Evolutionary conservation across 306 rosid species (phyloP).

Genomic region (Nissolia schottii): DNA sequence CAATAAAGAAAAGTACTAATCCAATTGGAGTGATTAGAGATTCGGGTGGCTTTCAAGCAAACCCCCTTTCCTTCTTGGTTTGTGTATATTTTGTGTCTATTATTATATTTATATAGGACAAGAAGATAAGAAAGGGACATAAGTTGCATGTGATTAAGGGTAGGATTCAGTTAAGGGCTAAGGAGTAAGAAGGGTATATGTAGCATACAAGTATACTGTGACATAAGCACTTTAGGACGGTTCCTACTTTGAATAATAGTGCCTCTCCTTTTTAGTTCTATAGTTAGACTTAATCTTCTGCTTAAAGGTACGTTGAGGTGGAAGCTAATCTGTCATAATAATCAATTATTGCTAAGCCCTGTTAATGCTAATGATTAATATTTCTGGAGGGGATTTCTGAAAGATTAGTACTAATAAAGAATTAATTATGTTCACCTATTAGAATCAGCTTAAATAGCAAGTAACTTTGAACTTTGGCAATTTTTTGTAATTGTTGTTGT

Average conservation of each 20-base stretch:
- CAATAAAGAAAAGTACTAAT: conserved; percentile 29
- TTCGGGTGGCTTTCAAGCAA: conserved; percentile 44
- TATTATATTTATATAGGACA: not conserved
- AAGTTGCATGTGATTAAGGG: conserved; percentile 45
- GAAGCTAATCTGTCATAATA: conserved; percentile 19
- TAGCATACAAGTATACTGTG: conserved; percentile 39
- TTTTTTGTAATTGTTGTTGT: too few relatives aligned
- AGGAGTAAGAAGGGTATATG: conserved; percentile 37
- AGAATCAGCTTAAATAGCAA: too few relatives aligned
- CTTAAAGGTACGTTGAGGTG: conserved; percentile 28
- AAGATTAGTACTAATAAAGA: not conserved
- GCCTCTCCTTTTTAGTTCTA: not conserved
- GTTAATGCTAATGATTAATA: conserved; percentile 13
- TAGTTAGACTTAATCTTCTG: conserved; percentile 18
- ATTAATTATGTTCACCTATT: not conserved
- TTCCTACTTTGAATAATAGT: conserved; percentile 1
- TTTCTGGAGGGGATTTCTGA: not conserved
- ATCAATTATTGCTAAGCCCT: conserved; percentile 25
- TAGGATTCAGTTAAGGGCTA: conserved; percentile 31
- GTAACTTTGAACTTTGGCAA: too few relatives aligned
- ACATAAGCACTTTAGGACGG: conserved; percentile 36
- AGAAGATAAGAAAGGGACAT: conserved; percentile 45
- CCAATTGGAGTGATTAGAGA: conserved; percentile 29
- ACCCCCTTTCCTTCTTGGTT: conserved; percentile 3
- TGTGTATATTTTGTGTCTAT: not conserved